Conservation (phyloP, 306 rosid genomes). For the Citrullus mucosospermus region DNA sequence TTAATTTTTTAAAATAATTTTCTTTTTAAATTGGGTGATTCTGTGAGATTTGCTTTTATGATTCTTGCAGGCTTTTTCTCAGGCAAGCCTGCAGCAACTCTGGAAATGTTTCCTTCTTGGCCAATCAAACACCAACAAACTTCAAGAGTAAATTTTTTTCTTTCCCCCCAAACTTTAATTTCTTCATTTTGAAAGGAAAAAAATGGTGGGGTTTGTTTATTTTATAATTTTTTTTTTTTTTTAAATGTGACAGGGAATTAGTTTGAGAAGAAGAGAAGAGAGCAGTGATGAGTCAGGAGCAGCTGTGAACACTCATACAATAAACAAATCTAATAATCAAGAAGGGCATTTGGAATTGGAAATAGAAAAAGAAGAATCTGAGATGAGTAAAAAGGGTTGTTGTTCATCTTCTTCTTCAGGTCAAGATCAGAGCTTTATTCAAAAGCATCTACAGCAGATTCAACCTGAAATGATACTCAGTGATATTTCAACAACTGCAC, state of each 20-base stretch:
- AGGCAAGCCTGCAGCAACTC: constrained; percentile 90
- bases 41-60: constrained; percentile 29
- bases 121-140: constrained; percentile 85
- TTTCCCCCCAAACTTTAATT: not conserved
- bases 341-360: too few relatives aligned
- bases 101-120: constrained; percentile 99
- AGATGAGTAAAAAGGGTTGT: not conserved
- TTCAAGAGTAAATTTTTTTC: constrained; percentile 29
- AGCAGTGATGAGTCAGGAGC: constrained; percentile 77
- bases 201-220: not conserved
- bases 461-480: constrained; percentile 33
- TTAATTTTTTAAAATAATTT: not conserved
- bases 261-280: constrained; percentile 75
- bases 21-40: not conserved
- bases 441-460: constrained; percentile 18
- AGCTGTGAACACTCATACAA: constrained; percentile 42
- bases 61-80: constrained; percentile 71
- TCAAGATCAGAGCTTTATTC: constrained; percentile 35
- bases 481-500: constrained; percentile 32
- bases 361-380: too few relatives aligned
- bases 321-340: constrained; percentile 24
- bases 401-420: constrained; percentile 24
- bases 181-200: not conserved
- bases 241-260: constrained; percentile 33
- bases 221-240: not conserved